Base-by-base conservation (phyloP, 257 asterid genomes). In the Scutellaria minor region DNA sequence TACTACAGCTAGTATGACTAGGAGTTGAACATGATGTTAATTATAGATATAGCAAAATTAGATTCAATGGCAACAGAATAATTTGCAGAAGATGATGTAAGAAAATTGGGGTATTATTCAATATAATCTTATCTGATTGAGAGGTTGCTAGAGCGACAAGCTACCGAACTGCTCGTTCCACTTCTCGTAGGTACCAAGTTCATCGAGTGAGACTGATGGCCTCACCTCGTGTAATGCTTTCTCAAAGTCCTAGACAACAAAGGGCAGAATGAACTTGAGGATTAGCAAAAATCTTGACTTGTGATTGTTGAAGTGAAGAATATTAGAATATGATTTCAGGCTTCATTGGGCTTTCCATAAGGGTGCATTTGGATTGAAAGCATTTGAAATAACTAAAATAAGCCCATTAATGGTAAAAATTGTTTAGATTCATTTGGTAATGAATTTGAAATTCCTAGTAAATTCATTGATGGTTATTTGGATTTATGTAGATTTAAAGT, bases 121-220 rank as follows among this genome's bases (percentile, higher is more conserved):
- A 50, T 66, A 27, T 52, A 20, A 41, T 18, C 64, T 27, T 69
- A 61, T 64, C 74, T 42, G 74, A 52, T 14, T 59, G 72, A 37
- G 41, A 48, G 64, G 73, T 61, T 68, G 66, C 84, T 88, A 91
- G 72, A 91, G 52, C 7, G 99, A 87, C 69, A 95, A 80, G 85
- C 99, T 95, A 44, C 99, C 99, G 20, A 95, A 95, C 69, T 90
- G 96, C 53, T 84, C 85, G 74, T 95, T 95, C 99, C 99, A 95
- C 65, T 81, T 86, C 88, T 88, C 98, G 13, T 90, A 95, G 22
- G 85, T 83, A 11, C 87, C 88, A 0, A 95, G 97, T 80, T 95
- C 99, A 66, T 86, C 84, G 75, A 79, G 78, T 18, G 99, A 95
- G 64, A 95, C 99, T 2, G 98, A 95, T 50, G 97, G 95, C 79